phyloP scores from a whole-genome alignment of 768 basidiomycete species.

The Mycena vulgaris region DNA sequence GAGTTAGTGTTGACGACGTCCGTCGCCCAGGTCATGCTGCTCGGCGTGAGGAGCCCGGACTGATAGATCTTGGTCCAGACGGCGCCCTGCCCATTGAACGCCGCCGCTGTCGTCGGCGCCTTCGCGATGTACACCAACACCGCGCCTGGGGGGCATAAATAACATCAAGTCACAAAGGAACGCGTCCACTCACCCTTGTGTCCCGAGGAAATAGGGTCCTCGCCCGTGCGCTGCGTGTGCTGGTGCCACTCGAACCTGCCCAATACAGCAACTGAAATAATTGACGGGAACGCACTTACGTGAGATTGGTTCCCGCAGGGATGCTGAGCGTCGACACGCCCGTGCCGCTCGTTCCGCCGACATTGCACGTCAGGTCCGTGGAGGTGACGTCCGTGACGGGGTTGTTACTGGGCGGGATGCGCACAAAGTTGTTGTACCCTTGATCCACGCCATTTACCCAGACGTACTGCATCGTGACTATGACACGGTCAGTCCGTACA shows the following conservation, averaged over 20 bases:
- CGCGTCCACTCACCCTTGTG: constrained; percentile 51
- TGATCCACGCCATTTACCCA: constrained; percentile 68
- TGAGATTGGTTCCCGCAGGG: constrained; percentile 60
- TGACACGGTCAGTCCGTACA: not conserved
- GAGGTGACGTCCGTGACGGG: constrained; percentile 70
- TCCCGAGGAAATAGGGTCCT: constrained; percentile 65
- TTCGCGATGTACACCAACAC: constrained; percentile 68
- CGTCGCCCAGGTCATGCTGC: constrained; percentile 61
- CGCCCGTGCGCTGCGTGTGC: constrained; percentile 67
- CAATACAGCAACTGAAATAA: not conserved
- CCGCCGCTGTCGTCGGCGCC: constrained; percentile 60
- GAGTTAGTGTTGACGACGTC: constrained; percentile 64
- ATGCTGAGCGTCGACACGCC: constrained; percentile 58
- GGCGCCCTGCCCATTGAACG: constrained; percentile 63
- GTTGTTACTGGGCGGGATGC: constrained; percentile 67
- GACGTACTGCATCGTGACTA: constrained; percentile 68
- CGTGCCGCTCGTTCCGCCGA: constrained; percentile 61
- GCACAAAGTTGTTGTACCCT: constrained; percentile 62
- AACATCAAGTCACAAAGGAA: not conserved
- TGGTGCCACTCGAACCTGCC: constrained; percentile 70
- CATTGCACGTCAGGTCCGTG: constrained; percentile 68
- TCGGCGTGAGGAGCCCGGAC: constrained; percentile 59
- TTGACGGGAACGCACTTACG: constrained; percentile 42
- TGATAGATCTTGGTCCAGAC: constrained; percentile 72
- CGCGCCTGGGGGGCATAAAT: constrained; percentile 48